Conservation (phyloP, 306 rosid genomes). For the Inga oerstediana region DNA sequence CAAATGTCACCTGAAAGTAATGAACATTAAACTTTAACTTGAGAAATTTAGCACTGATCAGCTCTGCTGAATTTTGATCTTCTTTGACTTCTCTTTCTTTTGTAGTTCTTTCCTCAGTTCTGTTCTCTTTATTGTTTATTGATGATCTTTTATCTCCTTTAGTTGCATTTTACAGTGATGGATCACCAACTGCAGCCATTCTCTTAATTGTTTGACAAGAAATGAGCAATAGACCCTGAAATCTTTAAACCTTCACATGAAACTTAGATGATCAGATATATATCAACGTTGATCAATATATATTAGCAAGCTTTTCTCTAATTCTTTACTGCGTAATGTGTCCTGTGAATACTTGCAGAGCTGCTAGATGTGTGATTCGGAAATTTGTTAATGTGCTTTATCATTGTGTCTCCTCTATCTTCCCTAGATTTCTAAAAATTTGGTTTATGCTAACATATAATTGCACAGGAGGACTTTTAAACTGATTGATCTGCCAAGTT, state of each 20-base stretch:
- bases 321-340: neutral
- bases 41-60: neutral
- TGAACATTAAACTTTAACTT: neutral
- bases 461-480: neutral
- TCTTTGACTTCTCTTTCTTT: neutral
- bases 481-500: slow-evolving; percentile 11
- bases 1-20: neutral
- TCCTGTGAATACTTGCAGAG: neutral
- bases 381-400: neutral
- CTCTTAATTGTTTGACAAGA: neutral
- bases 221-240: neutral
- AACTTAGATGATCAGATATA: neutral
- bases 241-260: neutral
- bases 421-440: neutral
- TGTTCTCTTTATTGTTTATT: neutral
- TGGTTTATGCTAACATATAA: neutral
- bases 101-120: neutral
- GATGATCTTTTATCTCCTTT: neutral
- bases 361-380: neutral
- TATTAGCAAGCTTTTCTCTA: neutral
- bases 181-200: neutral
- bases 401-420: neutral
- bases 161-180: neutral
- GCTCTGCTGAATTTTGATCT: neutral
- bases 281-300: no score